Evolutionary conservation across 1,139 yeast species (phyloP).

Genomic region (Magnusiomyces tetraspermus): DNA sequence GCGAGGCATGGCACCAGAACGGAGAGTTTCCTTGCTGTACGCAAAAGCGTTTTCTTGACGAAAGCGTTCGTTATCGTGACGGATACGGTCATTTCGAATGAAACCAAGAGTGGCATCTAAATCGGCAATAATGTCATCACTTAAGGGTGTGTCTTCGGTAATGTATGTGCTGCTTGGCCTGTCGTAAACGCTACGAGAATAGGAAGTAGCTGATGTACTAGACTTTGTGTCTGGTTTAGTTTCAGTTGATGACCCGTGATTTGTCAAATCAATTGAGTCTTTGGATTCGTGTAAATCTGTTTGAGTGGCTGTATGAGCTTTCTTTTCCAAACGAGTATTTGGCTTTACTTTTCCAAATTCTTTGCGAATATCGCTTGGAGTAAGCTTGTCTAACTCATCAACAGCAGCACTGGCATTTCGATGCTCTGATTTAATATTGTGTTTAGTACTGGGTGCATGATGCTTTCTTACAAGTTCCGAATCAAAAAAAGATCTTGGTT

Average conservation of each 20-base stretch:
- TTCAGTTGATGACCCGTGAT: neutral
- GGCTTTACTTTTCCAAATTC: neutral
- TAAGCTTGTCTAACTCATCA: constrained; percentile 15
- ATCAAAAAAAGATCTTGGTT: constrained; percentile 7
- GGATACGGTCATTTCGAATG: constrained; percentile 37
- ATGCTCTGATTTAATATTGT: too few relatives aligned
- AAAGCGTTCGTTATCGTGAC: constrained; percentile 38
- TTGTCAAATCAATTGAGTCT: neutral
- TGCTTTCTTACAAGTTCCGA: constrained; percentile 5
- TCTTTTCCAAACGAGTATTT: too few relatives aligned
- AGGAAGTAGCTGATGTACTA: neutral
- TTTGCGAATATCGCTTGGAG: constrained; percentile 14
- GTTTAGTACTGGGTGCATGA: neutral
- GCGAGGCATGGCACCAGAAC: constrained; percentile 32
- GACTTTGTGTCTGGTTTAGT: neutral
- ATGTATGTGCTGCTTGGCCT: neutral
- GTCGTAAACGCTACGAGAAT: neutral
- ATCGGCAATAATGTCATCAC: constrained; percentile 16
- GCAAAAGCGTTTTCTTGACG: constrained; percentile 47
- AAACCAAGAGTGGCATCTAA: constrained; percentile 37
- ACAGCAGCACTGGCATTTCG: neutral
- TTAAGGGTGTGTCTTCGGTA: constrained; percentile 5
- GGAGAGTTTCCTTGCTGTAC: constrained; percentile 37
- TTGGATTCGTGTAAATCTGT: too few relatives aligned
- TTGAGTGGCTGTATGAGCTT: too few relatives aligned